phyloP scores from a whole-genome alignment of 129 eudicot genomes.

The Escallonia herrerae region DNA sequence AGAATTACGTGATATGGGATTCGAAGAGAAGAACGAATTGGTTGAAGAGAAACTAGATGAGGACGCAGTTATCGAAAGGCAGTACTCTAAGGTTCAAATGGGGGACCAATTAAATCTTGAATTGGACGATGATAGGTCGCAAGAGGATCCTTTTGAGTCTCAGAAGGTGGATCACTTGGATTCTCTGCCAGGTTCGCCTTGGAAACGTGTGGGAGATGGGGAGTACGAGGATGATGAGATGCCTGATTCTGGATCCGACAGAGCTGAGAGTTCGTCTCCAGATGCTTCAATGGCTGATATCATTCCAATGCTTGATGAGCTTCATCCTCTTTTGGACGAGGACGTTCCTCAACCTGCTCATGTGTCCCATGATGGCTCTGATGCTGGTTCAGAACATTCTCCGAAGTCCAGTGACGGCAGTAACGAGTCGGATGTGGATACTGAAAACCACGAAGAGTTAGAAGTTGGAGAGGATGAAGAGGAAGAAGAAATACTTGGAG shows the following conservation, averaged over 20 bases:
- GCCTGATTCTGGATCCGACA: conserved; percentile 65
- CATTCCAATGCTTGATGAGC: conserved; percentile 87
- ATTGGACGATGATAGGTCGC: conserved; percentile 33
- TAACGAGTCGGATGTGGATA: conserved; percentile 52
- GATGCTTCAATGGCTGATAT: conserved; percentile 98
- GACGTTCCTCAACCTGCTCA: conserved; percentile 33
- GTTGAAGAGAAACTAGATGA: conserved; percentile 27
- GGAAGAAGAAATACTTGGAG: conserved; percentile 31
- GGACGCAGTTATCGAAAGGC: conserved; percentile 24
- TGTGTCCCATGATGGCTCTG: conserved; percentile 38
- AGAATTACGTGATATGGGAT: conserved; percentile 16
- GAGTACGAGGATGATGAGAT: conserved; percentile 38
- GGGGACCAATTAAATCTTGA: conserved; percentile 29
- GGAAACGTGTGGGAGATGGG: conserved; percentile 50
- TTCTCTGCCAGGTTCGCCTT: conserved; percentile 45
- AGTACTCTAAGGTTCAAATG: conserved; percentile 35
- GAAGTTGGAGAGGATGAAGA: conserved; percentile 55
- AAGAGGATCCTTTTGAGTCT: conserved; percentile 53
- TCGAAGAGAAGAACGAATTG: conserved; percentile 11
- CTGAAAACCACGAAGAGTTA: conserved; percentile 32
- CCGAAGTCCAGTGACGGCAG: conserved; percentile 26
- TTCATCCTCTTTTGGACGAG: conserved; percentile 77
- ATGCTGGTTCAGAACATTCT: conserved; percentile 39
- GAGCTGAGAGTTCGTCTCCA: conserved; percentile 91
- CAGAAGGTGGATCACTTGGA: conserved; percentile 25